Conservation (phyloP, 202 grass and related monocot species). For the Carex arenaria region DNA sequence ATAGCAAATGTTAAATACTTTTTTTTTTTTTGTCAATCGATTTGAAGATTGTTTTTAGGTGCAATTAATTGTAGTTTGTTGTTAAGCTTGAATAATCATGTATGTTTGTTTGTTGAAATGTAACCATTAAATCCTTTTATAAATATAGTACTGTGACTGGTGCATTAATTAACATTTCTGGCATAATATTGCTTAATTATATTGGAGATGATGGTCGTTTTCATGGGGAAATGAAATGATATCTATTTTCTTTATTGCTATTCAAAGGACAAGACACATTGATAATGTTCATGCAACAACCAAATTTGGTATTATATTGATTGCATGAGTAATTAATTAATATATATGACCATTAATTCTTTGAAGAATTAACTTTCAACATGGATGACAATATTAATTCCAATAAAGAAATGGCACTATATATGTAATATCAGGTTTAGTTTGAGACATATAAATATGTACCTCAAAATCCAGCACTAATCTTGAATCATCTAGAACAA, state of each 20-base stretch:
- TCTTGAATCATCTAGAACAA: too few relatives aligned
- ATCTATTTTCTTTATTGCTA: not conserved
- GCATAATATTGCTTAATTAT: not conserved
- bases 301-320: not conserved
- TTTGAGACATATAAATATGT: not conserved
- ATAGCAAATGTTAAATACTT: not conserved
- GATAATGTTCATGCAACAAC: constrained; percentile 11
- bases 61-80: not conserved
- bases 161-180: not conserved
- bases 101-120: constrained; percentile 25
- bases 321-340: not conserved
- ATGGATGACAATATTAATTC: not conserved
- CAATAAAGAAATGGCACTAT: not conserved
- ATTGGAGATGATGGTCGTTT: not conserved
- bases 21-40: not conserved
- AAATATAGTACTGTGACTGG: not conserved
- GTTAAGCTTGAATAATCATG: not conserved
- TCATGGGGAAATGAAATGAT: constrained; percentile 8
- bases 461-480: too few relatives aligned
- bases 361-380: not conserved
- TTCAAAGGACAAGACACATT: constrained; percentile 1
- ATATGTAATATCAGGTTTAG: not conserved
- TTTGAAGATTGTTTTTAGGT: not conserved
- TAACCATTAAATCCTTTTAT: not conserved
- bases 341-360: not conserved